Conservation (phyloP, 2,329 filamentous ascomycete species). For the Fusarium graminum region DNA sequence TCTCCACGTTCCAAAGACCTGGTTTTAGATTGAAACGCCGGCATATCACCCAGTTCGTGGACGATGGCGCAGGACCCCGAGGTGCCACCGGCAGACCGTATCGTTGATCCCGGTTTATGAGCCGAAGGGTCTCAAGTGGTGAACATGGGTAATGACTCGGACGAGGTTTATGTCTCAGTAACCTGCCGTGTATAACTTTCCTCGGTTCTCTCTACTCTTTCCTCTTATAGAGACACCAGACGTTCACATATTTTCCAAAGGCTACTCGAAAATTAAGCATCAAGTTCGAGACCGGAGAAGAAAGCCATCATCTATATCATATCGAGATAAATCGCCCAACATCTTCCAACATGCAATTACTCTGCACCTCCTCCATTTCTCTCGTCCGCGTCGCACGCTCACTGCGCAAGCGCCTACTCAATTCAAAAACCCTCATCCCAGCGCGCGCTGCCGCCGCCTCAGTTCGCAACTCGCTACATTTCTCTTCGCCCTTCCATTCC, state of each 20-base stretch:
- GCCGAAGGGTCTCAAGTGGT: conserved; percentile 3
- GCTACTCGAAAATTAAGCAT: conserved; percentile 11
- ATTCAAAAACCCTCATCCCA: conserved; percentile 38
- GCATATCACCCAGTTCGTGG: conserved; percentile 1
- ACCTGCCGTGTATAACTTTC: conserved; percentile 24
- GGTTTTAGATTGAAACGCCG: conserved; percentile 25
- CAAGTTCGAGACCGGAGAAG: background rate
- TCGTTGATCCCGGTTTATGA: conserved; percentile 30
- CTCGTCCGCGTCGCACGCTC: conserved; percentile 38
- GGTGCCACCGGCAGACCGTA: conserved; percentile 31
- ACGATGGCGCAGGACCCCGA: conserved; percentile 18
- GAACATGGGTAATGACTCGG: conserved; percentile 15
- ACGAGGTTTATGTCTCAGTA: background rate
- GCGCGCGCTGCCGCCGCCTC: conserved; percentile 43
- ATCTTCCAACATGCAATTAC: conserved; percentile 39
- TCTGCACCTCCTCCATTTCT: conserved; percentile 42
- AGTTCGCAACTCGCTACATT: conserved; percentile 44
- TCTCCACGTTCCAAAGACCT: conserved; percentile 38
- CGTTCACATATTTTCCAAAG: background rate
- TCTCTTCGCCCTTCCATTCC: conserved; percentile 35
- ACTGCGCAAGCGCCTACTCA: conserved; percentile 43
- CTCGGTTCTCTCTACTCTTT: background rate
- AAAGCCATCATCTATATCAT: conserved; percentile 4
- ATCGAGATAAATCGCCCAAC: background rate
- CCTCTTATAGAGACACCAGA: too few species aligned